phyloP scores from a whole-genome alignment of 352 stramenopile species.

The Phytophthora citricola region DNA sequence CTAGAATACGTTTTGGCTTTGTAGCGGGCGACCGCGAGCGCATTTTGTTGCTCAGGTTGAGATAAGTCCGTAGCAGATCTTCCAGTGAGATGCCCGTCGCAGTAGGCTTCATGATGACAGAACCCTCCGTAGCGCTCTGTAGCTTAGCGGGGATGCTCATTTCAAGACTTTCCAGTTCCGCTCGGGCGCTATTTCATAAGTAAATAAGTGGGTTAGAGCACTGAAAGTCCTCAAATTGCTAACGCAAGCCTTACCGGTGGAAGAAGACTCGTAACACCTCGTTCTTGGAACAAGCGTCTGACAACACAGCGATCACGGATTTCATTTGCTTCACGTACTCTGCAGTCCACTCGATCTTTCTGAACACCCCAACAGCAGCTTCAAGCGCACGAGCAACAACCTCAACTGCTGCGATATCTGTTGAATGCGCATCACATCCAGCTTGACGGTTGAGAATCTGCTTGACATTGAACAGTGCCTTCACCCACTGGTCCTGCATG shows the following conservation, averaged over 20 bases:
- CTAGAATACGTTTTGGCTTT: constrained; percentile 13
- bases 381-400: constrained; percentile 29
- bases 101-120: constrained; percentile 1
- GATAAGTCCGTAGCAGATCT: constrained; percentile 9
- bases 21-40: background rate
- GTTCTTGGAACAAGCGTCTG: constrained; percentile 36
- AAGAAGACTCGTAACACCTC: constrained; percentile 28
- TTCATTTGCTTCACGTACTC: constrained; percentile 23
- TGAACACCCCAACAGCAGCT: constrained; percentile 12
- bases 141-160: constrained; percentile 13
- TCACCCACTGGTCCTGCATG: constrained; percentile 14
- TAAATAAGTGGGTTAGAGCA: background rate
- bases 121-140: background rate
- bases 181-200: constrained; percentile 23
- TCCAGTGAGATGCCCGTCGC: background rate
- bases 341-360: constrained; percentile 15
- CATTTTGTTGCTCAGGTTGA: constrained; percentile 6
- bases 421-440: constrained; percentile 5
- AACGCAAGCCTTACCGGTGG: constrained; percentile 16
- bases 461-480: constrained; percentile 14
- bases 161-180: constrained; percentile 31
- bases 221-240: background rate
- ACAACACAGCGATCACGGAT: constrained; percentile 18
- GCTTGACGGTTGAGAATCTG: constrained; percentile 27
- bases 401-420: constrained; percentile 21